phyloP scores from a whole-genome alignment of 73 alveolate genomes.

The Paramecium primaurelia region DNA sequence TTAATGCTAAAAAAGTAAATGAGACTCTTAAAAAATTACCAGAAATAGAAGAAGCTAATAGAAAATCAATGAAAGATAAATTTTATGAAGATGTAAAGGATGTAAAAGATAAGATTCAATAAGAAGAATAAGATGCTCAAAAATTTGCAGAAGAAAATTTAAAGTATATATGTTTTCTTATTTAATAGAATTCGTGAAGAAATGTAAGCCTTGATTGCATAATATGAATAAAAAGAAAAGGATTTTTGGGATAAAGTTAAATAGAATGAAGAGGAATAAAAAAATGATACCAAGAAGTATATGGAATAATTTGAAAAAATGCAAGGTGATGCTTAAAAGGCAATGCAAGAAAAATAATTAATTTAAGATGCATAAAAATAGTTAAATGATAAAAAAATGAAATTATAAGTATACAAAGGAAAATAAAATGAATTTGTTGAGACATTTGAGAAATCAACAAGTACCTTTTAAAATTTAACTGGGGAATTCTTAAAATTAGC shows the following conservation, averaged over 20 bases:
- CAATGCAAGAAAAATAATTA: conserved; percentile 12
- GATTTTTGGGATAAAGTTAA: conserved; percentile 39
- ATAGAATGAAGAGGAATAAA: neutral
- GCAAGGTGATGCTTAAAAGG: conserved; percentile 3
- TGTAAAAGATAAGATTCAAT: neutral
- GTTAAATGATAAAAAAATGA: conserved; percentile 28
- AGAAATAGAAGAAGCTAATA: conserved; percentile 1
- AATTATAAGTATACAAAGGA: neutral
- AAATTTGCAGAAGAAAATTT: neutral
- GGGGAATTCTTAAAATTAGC: neutral
- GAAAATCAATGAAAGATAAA: conserved; percentile 36
- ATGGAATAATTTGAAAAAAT: conserved; percentile 11
- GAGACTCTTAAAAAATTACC: neutral
- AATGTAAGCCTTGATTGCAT: neutral
- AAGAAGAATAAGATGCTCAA: neutral
- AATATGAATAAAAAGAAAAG: neutral
- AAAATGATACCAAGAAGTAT: neutral
- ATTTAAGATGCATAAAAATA: neutral
- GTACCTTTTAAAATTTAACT: neutral
- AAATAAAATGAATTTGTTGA: neutral
- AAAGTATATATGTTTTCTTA: neutral
- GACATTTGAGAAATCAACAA: neutral
- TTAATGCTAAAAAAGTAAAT: neutral
- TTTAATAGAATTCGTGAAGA: neutral
- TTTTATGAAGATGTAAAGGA: neutral